Base-by-base conservation (phyloP, 257 asterid species). In the Solanum piurae region DNA sequence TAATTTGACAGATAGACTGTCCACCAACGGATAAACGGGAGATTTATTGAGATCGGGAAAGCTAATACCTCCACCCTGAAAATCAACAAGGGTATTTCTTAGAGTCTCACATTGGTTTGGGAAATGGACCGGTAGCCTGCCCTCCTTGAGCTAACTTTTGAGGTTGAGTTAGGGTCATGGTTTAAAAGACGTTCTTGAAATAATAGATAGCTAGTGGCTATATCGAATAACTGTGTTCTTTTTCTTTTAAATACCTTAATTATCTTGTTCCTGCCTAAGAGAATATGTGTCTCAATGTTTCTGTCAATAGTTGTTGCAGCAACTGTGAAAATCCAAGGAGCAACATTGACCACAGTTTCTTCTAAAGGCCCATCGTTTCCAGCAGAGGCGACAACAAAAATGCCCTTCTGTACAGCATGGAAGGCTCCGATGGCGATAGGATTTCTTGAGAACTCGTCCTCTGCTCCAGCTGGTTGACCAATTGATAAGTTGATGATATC, bases 21-120 rank as follows among this genome's bases (percentile, higher is more conserved):
- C 91, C 44, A 72, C 89, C 88, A 95, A 31, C 14, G 96, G 98
- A 68, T 95, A 93, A 23, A 89, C 85, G 1, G 94, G 88, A 64
- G 96, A 86, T 86, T 92, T 92, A 27, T 87, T 84, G 79, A 95
- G 91, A 31, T 66, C 62, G 0, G 93, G 92, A 38, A 93, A 92
- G 89, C 92, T 92, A 87, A 96, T 92, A 44, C 98, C 98, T 88
- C 96, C 95, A 9, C 98, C 99, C 98, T 94, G 87, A 16, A 27
- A 88, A 77, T 77, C 37, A 77, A 37, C 84, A 77, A 77, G 62
- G 36, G 34, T 42, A 42, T 13, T 23, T 46, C 20, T 46, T 46
- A 46, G 55, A 46, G 55, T 46, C 55, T 3, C 55, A 4, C 55
- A 4, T 46, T 46, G 55, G 55, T 46, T 46, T 46, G 7, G 55